Evolutionary conservation across 768 basidiomycete species (phyloP), one percentile per base, ranked within the genome.

Genomic region (Neoboletus brunneissimus): DNA sequence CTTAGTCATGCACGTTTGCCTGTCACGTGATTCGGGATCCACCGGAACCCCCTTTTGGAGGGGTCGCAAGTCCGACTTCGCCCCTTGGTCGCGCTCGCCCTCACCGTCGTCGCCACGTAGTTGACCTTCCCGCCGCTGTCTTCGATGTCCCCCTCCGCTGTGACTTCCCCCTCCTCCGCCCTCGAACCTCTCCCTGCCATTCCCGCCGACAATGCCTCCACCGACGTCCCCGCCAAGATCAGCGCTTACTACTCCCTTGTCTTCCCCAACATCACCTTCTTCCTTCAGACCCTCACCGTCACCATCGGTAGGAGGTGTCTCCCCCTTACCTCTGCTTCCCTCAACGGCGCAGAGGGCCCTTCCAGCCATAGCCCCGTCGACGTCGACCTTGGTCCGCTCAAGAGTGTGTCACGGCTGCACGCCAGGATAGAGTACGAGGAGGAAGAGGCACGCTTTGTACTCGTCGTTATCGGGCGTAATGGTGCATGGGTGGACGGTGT

Each of bases 401-500:
- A 98, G 83, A 95, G 92, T 59, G 94, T 99, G 51, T 98, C 95
- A n/a, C 84, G 97, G 23, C 79, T 97, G 18, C 97, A 99, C 69
- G 97, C 97, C 34, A 88, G 86, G 77, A 94, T 98, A 64, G 92
- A 91, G 71, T 97, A 91, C 67, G 92, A 95, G 77, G 87, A 90
- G 69, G 88, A 91, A 9, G 87, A 88, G 59, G 90, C 91, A 59
- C 85, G 88, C 51, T 97, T 95, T 69, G 86, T 91, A 16, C 82
- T 99, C 35, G 85, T 86, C 57, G 95, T 99, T 37, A 81, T 92
- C 37, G 97, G 97, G n/a, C 80, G 97, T 56, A 98, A 99, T 65
- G 97, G 97, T 13, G 94, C 94, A 18, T 98, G 95, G 89, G 94
- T 99, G 5, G 94, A 98, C 61, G 95, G 94, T 31, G 85, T 91